A percentile compares a stretch with the other conserved stretches of the same genome.
Conservation (phyloP, 768 basidiomycete genomes). For the Rhizopogon vinicolor region DNA sequence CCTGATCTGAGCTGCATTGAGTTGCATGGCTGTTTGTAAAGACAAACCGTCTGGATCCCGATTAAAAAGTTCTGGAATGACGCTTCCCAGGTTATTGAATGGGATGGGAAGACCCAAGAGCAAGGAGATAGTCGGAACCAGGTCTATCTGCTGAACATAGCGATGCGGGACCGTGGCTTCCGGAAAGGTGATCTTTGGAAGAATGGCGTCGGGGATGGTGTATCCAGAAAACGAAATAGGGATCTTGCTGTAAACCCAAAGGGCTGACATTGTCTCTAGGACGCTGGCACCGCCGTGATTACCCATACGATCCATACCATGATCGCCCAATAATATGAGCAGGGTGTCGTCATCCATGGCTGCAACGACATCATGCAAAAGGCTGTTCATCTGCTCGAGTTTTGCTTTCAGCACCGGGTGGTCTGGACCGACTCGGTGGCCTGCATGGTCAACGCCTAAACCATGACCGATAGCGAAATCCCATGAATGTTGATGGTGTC, state of each 20-base stretch:
- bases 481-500: constrained; percentile 51
- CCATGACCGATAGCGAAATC: constrained; percentile 91
- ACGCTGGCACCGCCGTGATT: constrained; percentile 93
- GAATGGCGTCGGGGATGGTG: constrained; percentile 42
- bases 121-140: constrained; percentile 84
- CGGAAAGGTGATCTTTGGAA: constrained; percentile 58
- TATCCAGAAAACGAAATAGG: constrained; percentile 34
- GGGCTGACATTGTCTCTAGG: constrained; percentile 77
- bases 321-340: constrained; percentile 89
- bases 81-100: constrained; percentile 87
- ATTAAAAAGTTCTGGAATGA: constrained; percentile 91
- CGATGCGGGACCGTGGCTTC: constrained; percentile 51
- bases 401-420: constrained; percentile 84
- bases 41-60: constrained; percentile 34
- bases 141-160: constrained; percentile 86
- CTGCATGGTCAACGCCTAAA: constrained; percentile 94
- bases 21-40: constrained; percentile 55
- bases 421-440: constrained; percentile 90
- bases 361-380: constrained; percentile 69
- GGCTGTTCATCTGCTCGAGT: constrained; percentile 81
- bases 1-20: constrained; percentile 75
- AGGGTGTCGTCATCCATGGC: constrained; percentile 83
- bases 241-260: constrained; percentile 93
- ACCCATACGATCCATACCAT: constrained; percentile 93
- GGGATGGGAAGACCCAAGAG: constrained; percentile 92